phyloP scores from a whole-genome alignment of 1,284 basidiomycete genomes.

The Ustilago hordei region DNA sequence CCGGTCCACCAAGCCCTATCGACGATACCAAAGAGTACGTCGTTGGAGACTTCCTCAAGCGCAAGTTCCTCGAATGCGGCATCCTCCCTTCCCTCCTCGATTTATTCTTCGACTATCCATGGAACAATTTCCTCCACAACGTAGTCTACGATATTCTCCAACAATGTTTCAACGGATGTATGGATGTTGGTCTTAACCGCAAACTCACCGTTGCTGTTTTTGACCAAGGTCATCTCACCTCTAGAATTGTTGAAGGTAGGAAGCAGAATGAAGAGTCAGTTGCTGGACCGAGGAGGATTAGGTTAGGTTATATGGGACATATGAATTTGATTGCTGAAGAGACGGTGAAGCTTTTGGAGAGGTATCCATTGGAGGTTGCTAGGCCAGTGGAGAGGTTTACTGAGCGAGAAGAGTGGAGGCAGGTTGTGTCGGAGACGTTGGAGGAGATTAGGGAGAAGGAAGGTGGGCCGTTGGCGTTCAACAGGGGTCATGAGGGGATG shows the following conservation, averaged over 20 bases:
- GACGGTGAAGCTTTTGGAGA: conserved; percentile 83
- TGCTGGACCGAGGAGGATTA: conserved; percentile 58
- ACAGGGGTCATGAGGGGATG: conserved; percentile 53
- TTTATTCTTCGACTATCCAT: conserved; percentile 92
- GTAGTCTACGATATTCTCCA: conserved; percentile 96
- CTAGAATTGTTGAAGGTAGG: conserved; percentile 64
- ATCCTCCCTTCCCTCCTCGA: conserved; percentile 64
- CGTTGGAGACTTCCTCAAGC: conserved; percentile 65
- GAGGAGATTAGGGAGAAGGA: conserved; percentile 65
- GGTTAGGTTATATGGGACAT: conserved; percentile 92
- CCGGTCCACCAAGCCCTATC: conserved; percentile 57
- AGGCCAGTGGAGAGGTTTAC: conserved; percentile 43
- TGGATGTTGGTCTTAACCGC: conserved; percentile 65
- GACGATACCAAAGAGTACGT: conserved; percentile 56
- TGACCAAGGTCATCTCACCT: conserved; percentile 58
- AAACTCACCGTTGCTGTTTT: conserved; percentile 65
- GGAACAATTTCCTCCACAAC: conserved; percentile 98
- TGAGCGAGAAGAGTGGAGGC: conserved; percentile 62
- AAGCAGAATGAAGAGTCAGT: conserved; percentile 61
- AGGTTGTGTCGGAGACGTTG: conserved; percentile 64
- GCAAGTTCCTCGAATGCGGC: conserved; percentile 63
- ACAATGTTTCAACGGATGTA: conserved; percentile 92
- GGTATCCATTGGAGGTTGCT: conserved; percentile 76
- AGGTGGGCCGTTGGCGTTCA: conserved; percentile 65
- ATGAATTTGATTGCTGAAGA: conserved; percentile 92